Evolutionary conservation across 306 rosid species (phyloP).

Genomic region (Astragalus membranaceus): DNA sequence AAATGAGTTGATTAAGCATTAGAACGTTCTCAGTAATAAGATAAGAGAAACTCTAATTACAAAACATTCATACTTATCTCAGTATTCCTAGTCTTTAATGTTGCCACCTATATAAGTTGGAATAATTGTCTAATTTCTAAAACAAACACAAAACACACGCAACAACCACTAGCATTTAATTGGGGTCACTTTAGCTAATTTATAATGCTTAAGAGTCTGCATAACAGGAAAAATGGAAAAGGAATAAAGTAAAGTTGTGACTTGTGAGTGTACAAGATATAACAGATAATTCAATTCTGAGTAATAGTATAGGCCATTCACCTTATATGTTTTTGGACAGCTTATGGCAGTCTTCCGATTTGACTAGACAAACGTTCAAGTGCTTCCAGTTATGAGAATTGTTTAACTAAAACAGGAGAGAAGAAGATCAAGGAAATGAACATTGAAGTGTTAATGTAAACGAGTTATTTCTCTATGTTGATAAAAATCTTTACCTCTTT

Average conservation of each 20-base stretch:
- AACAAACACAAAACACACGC: conserved; percentile 7
- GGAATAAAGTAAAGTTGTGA: background rate
- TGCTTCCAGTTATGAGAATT: conserved; percentile 73
- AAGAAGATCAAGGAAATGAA: conserved; percentile 11
- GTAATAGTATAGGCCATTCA: conserved; percentile 12
- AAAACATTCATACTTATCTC: too few species aligned
- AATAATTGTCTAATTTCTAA: conserved; percentile 9
- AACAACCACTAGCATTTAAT: conserved; percentile 37
- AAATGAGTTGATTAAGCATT: too few species aligned
- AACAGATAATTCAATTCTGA: background rate
- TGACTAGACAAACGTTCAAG: conserved; percentile 73
- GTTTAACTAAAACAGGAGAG: conserved; percentile 50
- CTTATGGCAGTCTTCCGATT: conserved; percentile 73
- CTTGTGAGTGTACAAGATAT: background rate
- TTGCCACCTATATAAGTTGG: conserved; percentile 18
- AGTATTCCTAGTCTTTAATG: too few species aligned
- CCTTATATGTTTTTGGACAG: conserved; percentile 75
- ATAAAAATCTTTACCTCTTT: conserved; percentile 53
- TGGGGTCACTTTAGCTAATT: too few species aligned
- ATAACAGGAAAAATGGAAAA: background rate
- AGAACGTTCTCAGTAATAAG: too few species aligned
- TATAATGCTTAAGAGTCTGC: too few species aligned
- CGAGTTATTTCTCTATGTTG: background rate
- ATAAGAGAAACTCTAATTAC: too few species aligned
- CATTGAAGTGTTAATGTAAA: background rate